A percentile compares a stretch with the other conserved stretches of the same genome.
These are phyloP conservation scores for Cryptosporidium sp. DNA, from an alignment of 169 alveolate genomes.

Conservation along the genomic window DNA sequence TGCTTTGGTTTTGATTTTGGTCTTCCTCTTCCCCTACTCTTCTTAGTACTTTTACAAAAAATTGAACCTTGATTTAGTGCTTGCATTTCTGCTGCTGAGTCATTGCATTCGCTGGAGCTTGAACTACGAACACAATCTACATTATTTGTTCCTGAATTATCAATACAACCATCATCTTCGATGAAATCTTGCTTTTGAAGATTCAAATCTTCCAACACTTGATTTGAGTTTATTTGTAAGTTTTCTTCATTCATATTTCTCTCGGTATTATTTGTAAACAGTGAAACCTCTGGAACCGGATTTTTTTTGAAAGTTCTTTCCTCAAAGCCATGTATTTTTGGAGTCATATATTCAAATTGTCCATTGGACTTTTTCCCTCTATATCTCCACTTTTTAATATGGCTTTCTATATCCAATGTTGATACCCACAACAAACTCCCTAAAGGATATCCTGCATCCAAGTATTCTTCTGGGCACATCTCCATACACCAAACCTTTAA, in stretches of 20 bases:
- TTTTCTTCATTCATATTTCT: not conserved
- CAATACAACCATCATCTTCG: not conserved
- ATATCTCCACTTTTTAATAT: slow-evolving; percentile 71
- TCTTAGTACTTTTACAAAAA: slow-evolving; percentile 11
- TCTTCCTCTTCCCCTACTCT: slow-evolving; percentile 56
- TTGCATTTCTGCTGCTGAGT: not conserved
- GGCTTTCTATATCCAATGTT: slow-evolving; percentile 71
- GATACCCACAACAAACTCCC: slow-evolving; percentile 74
- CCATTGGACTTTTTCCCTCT: slow-evolving; percentile 50
- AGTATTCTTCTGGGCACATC: slow-evolving; percentile 72
- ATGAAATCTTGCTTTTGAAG: not conserved
- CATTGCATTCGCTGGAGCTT: not conserved
- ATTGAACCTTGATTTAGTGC: slow-evolving; percentile 4
- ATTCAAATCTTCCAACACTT: not conserved
- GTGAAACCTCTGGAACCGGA: not conserved
- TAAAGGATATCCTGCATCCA: slow-evolving; percentile 72
- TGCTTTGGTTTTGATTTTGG: not conserved
- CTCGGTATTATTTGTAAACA: not conserved
- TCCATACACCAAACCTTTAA: slow-evolving; percentile 76
- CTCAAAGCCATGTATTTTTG: not conserved
- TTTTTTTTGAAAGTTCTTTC: not conserved
- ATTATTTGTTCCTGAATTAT: not conserved
- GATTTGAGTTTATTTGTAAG: not conserved
- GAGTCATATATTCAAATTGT: slow-evolving; percentile 1
- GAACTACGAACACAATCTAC: not conserved